Evolutionary conservation across 1,139 yeast species (phyloP).

Genomic region (Wickerhamiella infanticola): DNA sequence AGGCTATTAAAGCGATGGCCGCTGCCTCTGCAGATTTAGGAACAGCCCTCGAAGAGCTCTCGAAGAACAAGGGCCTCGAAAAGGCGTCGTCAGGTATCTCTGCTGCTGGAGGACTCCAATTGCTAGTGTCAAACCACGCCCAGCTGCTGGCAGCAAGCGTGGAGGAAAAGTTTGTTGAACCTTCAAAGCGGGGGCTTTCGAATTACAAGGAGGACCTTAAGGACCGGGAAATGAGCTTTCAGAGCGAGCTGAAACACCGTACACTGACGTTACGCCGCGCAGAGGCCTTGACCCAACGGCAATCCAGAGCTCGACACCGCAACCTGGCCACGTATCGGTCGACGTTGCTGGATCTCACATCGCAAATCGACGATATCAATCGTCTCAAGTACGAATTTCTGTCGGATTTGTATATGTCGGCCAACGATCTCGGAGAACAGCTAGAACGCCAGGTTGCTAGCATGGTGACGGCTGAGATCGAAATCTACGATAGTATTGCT

Average conservation of each 20-base stretch:
- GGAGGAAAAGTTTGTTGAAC: conserved; percentile 38
- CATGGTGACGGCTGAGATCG: conserved; percentile 62
- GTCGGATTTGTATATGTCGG: conserved; percentile 39
- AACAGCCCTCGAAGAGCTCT: conserved; percentile 49
- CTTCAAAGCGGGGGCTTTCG: conserved; percentile 32
- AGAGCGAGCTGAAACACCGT: conserved; percentile 31
- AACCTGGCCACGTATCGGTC: conserved; percentile 50
- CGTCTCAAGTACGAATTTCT: conserved; percentile 60
- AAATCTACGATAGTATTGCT: conserved; percentile 66
- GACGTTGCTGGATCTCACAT: conserved; percentile 50
- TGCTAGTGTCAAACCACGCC: conserved; percentile 62
- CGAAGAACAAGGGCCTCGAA: conserved; percentile 53
- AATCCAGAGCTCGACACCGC: conserved; percentile 32
- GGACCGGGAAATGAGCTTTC: conserved; percentile 38
- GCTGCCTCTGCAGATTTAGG: conserved; percentile 63
- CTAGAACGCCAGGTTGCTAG: conserved; percentile 45
- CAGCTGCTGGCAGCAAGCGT: conserved; percentile 50
- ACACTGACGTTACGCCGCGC: conserved; percentile 33
- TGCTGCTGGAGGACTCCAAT: conserved; percentile 67
- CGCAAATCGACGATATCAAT: conserved; percentile 67
- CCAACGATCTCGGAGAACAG: conserved; percentile 42
- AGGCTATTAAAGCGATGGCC: conserved; percentile 37
- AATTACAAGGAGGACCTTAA: conserved; percentile 26
- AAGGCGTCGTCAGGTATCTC: conserved; percentile 48
- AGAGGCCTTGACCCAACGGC: conserved; percentile 31